A percentile compares a stretch with the other conserved stretches of the same genome.
phyloP scores from a whole-genome alignment of 2,329 filamentous ascomycete species.

The Cyanodermella asteris region DNA sequence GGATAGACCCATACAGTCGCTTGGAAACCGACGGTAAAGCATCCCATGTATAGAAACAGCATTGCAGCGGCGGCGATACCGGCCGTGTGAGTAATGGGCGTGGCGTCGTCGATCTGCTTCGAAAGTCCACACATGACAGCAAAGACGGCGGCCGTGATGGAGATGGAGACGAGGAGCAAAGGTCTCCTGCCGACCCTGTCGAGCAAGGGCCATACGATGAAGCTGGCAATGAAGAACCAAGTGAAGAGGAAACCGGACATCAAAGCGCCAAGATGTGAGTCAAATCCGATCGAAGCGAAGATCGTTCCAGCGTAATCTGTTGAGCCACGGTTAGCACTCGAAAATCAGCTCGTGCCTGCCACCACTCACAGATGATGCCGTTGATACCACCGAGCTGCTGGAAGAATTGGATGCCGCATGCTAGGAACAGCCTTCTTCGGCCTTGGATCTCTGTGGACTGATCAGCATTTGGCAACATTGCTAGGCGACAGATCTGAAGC shows the following conservation, averaged over 20 bases:
- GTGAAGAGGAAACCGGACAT: conserved; percentile 32
- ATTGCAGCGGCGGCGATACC: conserved; percentile 21
- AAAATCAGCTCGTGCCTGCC: conserved; percentile 25
- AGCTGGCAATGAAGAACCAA: conserved; percentile 20
- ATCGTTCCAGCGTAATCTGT: conserved; percentile 32
- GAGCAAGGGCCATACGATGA: conserved; percentile 26
- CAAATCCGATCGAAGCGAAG: conserved; percentile 27
- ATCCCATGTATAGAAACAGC: conserved; percentile 20
- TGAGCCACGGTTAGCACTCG: conserved; percentile 31
- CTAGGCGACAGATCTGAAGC: too few species aligned
- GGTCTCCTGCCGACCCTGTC: conserved; percentile 25
- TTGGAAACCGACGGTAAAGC: conserved; percentile 20
- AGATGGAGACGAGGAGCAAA: conserved; percentile 20
- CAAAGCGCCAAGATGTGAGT: conserved; percentile 23
- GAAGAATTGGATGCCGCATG: conserved; percentile 29
- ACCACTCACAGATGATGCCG: conserved; percentile 11
- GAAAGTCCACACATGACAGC: conserved; percentile 19
- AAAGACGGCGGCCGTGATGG: conserved; percentile 21
- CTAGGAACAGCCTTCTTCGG: conserved; percentile 12
- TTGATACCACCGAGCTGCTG: conserved; percentile 24
- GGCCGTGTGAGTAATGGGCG: conserved; percentile 9
- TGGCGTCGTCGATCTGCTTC: conserved; percentile 20
- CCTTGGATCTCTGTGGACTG: conserved; percentile 16
- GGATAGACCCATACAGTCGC: conserved; percentile 14
- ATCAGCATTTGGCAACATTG: too few species aligned